phyloP scores from a whole-genome alignment of 129 eudicot species.

The Apium graveolens region DNA sequence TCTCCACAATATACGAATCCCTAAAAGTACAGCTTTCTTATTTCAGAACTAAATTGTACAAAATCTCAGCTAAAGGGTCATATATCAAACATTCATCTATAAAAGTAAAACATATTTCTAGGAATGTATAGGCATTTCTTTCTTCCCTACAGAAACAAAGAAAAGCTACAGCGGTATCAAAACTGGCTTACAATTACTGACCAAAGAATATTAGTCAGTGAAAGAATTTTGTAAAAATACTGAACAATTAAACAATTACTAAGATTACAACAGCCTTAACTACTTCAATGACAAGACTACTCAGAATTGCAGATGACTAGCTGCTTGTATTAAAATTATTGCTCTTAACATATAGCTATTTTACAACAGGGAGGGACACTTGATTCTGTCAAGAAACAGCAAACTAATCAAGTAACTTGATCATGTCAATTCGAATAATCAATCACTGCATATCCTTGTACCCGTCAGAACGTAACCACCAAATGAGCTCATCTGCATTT shows the following conservation, averaged over 20 bases:
- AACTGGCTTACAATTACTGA: neutral
- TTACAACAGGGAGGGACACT: neutral
- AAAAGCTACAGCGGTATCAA: neutral
- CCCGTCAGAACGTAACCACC: slow-evolving; percentile 90
- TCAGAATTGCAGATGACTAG: neutral
- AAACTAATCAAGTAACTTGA: neutral
- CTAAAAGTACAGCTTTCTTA: too few relatives aligned
- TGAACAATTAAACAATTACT: neutral
- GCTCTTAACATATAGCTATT: neutral
- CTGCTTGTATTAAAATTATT: neutral
- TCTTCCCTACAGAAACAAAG: too few relatives aligned
- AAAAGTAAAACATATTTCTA: too few relatives aligned
- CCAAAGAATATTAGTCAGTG: neutral
- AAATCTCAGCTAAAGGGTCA: too few relatives aligned
- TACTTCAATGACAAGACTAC: neutral
- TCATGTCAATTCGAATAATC: neutral
- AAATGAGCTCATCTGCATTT: slow-evolving; percentile 90
- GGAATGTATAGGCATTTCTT: neutral
- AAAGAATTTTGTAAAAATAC: neutral
- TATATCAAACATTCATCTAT: too few relatives aligned
- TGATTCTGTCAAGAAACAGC: neutral
- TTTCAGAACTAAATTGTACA: too few relatives aligned
- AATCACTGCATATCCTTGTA: slow-evolving; percentile 37
- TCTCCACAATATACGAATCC: too few relatives aligned
- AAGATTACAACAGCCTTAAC: neutral